Evolutionary conservation across 306 rosid genomes (phyloP), one percentile per base, ranked within the genome.

Genomic region (Abrus pulchellus): DNA sequence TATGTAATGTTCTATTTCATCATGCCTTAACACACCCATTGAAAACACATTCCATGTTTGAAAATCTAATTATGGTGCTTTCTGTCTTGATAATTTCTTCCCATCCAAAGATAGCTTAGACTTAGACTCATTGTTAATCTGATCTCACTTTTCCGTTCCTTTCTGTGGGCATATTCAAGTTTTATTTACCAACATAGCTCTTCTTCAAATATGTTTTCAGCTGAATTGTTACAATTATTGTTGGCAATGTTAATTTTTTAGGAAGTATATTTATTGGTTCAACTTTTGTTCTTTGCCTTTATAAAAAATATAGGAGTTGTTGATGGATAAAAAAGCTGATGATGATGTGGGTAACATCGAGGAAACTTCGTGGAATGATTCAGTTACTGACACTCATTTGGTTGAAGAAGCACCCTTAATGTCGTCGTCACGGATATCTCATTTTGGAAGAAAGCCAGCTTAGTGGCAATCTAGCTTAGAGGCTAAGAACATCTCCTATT

Each of bases 371-470:
- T 67, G 94, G 92, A 79, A 56, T 67, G 85, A 82, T 72, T 84
- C 91, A 7, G 80, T 88, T 47, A 76, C 86, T 0, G 90, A 91
- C 64, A 65, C 75, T 68, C 72, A 81, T 53, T 83, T 86, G 0
- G 98, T 91, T 32, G 97, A 82, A 89, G 99, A 95, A 85, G 89
- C 92, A 1, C 93, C 99, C 67, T 75, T 95, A 50, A 89, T 94
- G 73, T 80, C 88, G 76, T 83, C 94, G 0, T 86, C 94, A 13
- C 90, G 99, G 83, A 69, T 91, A 83, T 90, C 98, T 66, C 91
- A 90, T 72, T 61, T 91, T 27, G 99, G 99, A 79, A 57, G 84
- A 81, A 73, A 81, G 60, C 84, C 84, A 81, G 80, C 80, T 49
- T 80, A 80, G 57, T 28, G 28, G 28, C 54, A 80, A 50, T 49